Evolutionary conservation across 805 yeast genomes (phyloP), one percentile per base, ranked within the genome.

Genomic region (Kuraishia hungarica): DNA sequence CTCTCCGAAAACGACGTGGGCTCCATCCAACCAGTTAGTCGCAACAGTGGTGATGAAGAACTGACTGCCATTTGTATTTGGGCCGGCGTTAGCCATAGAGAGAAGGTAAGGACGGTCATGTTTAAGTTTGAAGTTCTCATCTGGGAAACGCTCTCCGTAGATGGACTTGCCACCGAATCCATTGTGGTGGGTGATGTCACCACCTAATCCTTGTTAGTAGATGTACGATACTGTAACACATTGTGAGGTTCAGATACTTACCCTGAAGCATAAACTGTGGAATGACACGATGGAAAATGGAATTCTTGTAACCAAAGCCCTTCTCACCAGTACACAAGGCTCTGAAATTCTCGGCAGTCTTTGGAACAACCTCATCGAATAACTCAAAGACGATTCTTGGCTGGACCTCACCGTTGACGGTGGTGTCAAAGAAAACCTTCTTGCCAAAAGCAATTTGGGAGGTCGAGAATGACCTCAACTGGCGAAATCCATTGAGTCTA

Each of bases 241-340:
- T n/a, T 19, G 3, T 8, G 22, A 35, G n/a, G 50, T n/a, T n/a
- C 26, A 47, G 19, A 23, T n/a, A 20, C 26, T 8, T 23, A 71
- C 92, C 97, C 81, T 92, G 98, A 71, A 93, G 79, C 98, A 92
- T 92, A 80, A 92, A 92, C 73, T 87, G 84, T 62, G 97, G 97
- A 68, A 91, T 91, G 62, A 92, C 96, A 79, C 97, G 87, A 89
- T 92, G 97, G 94, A 93, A 92, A 62, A 84, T 78, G 52, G 96
- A 88, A 66, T 79, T 81, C 70, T 85, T 84, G 82, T 85, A 91
- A 58, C 97, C 97, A 67, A 77, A 88, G 59, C 97, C 98, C 82
- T 90, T 87, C 78, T 89, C 97, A 64, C 97, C 97, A 60, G 97
- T 86, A 70, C 87, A 82, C 64, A 86, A 72, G 56, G 91, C 90